Evolutionary conservation across 106 monocot genomes (phyloP), one percentile per base, ranked within the genome.

Genomic region (Vanilla planifolia): DNA sequence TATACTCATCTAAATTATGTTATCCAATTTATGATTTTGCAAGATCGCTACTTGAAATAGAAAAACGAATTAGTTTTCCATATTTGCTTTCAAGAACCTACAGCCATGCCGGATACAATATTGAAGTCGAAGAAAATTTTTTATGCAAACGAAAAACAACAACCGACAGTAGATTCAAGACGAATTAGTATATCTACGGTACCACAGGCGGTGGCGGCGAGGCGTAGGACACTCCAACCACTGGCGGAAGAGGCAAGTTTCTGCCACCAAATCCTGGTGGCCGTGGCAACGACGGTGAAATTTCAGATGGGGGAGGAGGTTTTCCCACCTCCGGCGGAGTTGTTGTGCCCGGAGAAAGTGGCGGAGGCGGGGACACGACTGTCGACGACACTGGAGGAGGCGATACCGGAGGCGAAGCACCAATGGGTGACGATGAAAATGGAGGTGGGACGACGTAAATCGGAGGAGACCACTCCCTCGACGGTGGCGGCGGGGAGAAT

Each of bases 181-280:
- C 10, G 37, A 5, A 36, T 66, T 48, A 66, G 52, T 66, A 66
- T 21, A n/a, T n/a, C n/a, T 67, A 58, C 13, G 67, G 58, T 21
- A 67, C 58, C 26, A 9, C 41, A 2, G 67, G 67, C 57, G 67
- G 67, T 29, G 67, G 67, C 2, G 67, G 67, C 3, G 67, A 67
- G 16, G 57, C 67, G 44, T 67, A 67, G 1, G 44, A 46, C 6
- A 67, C 57, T 17, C 67, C 44, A 1, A 67, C 32, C 1, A 58
- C 33, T 13, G 67, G 57, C 17, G 67, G 67, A 36, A 67, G 32
- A 43, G 67, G 55, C 4, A 45, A n/a, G 29, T 43, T 67, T 6
- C 56, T 28, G 14, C 57, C 57, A 11, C 41, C 57, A 7, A 17
- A 57, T 13, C 45, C 57, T 24, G 43, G 55, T 23, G 57, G 19